A percentile compares a stretch with the other conserved stretches of the same genome.
These are phyloP conservation scores for Zasmidium citrigriseum DNA, from an alignment of 2,329 filamentous ascomycete species.

Conservation along the genomic window DNA sequence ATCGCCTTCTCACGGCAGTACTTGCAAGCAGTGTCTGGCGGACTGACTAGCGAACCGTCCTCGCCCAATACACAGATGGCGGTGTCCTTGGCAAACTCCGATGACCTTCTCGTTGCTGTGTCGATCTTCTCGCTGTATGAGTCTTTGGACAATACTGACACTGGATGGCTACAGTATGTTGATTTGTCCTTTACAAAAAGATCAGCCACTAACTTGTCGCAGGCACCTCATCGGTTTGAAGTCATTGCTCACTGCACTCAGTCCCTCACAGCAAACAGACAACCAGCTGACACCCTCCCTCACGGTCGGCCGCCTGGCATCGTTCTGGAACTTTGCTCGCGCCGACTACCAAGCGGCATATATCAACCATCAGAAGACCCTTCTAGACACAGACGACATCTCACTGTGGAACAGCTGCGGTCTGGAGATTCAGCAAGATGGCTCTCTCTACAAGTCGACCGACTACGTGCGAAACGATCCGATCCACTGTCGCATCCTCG, in stretches of 20 bases:
- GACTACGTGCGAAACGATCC: slow-evolving; percentile 58
- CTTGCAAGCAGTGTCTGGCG: slow-evolving; percentile 39
- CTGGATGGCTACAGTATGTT: slow-evolving; percentile 53
- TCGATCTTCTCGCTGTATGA: slow-evolving; percentile 69
- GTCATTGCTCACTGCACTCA: slow-evolving; percentile 55
- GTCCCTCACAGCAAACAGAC: slow-evolving; percentile 33
- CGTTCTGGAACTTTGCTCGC: slow-evolving; percentile 69
- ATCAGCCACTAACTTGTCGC: slow-evolving; percentile 18
- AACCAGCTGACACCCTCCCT: slow-evolving; percentile 46
- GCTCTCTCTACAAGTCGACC: slow-evolving; percentile 47
- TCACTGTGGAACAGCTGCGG: slow-evolving; percentile 65
- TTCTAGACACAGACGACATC: slow-evolving; percentile 62
- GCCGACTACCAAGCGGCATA: slow-evolving; percentile 43
- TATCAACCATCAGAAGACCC: slow-evolving; percentile 61
- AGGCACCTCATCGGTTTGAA: slow-evolving; percentile 66
- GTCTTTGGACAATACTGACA: slow-evolving; percentile 62
- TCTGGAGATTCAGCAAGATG: slow-evolving; percentile 56
- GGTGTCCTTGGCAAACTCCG: slow-evolving; percentile 46
- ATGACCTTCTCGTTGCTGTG: slow-evolving; percentile 64
- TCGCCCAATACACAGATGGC: slow-evolving; percentile 24
- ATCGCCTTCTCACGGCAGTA: slow-evolving; percentile 50
- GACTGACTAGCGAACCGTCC: slow-evolving; percentile 22
- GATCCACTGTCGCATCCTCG: slow-evolving; percentile 25
- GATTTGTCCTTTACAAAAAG: not conserved
- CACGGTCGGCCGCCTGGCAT: slow-evolving; percentile 59